A percentile compares a stretch with the other conserved stretches of the same genome.
phyloP scores from a whole-genome alignment of 257 asterid genomes.

The Nemophila menziesii region DNA sequence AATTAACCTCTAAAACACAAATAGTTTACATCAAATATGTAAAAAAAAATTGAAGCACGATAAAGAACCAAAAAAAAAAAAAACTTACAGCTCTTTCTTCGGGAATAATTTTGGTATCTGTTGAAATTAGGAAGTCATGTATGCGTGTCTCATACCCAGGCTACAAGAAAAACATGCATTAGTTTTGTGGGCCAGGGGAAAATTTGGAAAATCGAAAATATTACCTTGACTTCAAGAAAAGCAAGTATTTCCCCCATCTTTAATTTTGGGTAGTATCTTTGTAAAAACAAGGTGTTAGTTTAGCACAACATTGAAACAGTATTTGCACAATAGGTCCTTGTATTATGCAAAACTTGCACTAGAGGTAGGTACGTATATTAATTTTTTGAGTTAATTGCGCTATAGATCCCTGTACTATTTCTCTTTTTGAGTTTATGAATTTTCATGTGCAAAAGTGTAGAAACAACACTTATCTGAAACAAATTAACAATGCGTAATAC shows the following conservation, averaged over 20 bases:
- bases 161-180: constrained; percentile 33
- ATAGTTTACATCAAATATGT: constrained; percentile 13
- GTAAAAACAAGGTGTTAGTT: neutral
- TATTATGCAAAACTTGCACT: too few relatives aligned
- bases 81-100: constrained; percentile 64
- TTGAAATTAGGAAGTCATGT: constrained; percentile 59
- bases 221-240: constrained; percentile 63
- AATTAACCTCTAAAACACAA: constrained; percentile 76
- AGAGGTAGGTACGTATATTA: too few relatives aligned
- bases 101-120: constrained; percentile 30
- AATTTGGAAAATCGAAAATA: neutral
- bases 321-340: too few relatives aligned
- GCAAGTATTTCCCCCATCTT: constrained; percentile 57
- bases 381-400: too few relatives aligned
- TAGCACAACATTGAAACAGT: neutral
- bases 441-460: too few relatives aligned
- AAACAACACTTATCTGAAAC: too few relatives aligned
- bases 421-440: too few relatives aligned
- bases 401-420: too few relatives aligned
- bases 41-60: too few relatives aligned
- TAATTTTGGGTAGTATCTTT: constrained; percentile 79
- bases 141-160: constrained; percentile 77
- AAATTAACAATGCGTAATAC: too few relatives aligned
- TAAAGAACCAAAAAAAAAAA: too few relatives aligned
- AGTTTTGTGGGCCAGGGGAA: too few relatives aligned